phyloP scores from a whole-genome alignment of 495 filamentous ascomycete genomes.

The Tuber calosporum region DNA sequence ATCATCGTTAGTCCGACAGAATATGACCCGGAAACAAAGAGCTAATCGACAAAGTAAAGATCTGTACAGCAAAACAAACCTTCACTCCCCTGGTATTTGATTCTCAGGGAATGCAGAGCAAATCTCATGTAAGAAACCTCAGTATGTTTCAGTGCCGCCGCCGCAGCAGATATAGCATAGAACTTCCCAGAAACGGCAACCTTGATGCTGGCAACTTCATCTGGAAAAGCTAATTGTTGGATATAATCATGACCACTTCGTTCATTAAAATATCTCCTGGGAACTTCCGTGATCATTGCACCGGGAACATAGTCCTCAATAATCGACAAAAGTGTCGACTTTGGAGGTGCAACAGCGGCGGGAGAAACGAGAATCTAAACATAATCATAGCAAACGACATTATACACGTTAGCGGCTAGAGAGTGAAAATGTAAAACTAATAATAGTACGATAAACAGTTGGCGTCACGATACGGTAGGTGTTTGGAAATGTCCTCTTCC shows the following conservation, averaged over 20 bases:
- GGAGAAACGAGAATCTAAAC: constrained; percentile 58
- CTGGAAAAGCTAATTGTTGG: constrained; percentile 64
- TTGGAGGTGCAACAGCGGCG: constrained; percentile 55
- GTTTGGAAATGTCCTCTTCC: neutral
- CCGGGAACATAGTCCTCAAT: constrained; percentile 62
- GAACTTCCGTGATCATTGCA: constrained; percentile 55
- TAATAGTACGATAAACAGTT: neutral
- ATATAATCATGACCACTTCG: constrained; percentile 69
- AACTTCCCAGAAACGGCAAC: constrained; percentile 73
- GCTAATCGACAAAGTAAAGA: neutral
- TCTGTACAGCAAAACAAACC: constrained; percentile 21
- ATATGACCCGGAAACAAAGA: neutral
- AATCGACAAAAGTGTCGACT: constrained; percentile 69
- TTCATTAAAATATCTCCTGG: constrained; percentile 87
- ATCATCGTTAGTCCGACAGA: constrained; percentile 6
- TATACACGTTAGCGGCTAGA: neutral
- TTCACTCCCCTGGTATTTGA: constrained; percentile 81
- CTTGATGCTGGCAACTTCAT: constrained; percentile 72
- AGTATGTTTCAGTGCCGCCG: constrained; percentile 76
- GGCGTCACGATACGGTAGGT: neutral
- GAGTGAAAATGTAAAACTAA: neutral
- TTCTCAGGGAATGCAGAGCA: constrained; percentile 66
- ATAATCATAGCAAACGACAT: neutral
- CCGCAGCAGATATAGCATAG: constrained; percentile 81
- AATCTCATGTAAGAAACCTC: constrained; percentile 57